Conservation (phyloP, 2,329 filamentous ascomycete species). For the Trichoderma koningiopsis region DNA sequence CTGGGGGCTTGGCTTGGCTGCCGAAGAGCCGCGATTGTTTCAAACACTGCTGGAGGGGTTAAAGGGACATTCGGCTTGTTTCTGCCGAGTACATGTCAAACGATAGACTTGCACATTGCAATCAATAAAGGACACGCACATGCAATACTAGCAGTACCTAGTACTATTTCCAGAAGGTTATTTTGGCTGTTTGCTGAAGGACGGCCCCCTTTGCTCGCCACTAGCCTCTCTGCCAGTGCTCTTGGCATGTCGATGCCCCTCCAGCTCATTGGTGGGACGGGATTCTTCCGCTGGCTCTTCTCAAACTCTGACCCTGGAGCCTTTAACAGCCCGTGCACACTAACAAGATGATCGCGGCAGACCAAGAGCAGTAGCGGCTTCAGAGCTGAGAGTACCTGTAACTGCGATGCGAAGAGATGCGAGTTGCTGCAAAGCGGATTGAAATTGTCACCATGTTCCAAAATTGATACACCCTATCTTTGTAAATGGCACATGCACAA, state of each 20-base stretch:
- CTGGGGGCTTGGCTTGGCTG: neutral
- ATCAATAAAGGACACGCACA: no score
- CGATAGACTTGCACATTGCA: neutral
- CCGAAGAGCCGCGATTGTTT: neutral
- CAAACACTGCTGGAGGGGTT: neutral
- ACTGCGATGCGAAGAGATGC: neutral
- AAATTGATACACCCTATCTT: neutral
- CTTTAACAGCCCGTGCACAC: conserved; percentile 1
- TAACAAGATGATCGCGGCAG: neutral
- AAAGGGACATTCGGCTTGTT: neutral
- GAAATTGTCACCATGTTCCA: neutral
- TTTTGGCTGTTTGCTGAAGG: neutral
- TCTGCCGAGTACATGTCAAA: neutral
- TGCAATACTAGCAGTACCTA: neutral
- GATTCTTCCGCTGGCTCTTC: conserved; percentile 19
- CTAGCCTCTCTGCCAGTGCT: neutral
- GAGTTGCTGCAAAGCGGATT: neutral
- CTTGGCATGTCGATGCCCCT: neutral
- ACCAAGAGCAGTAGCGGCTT: conserved; percentile 10
- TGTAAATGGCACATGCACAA: neutral
- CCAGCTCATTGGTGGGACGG: conserved; percentile 20
- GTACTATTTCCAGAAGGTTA: no score
- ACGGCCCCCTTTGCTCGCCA: neutral
- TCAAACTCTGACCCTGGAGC: conserved; percentile 3
- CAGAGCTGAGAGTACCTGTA: neutral